A percentile compares a stretch with the other conserved stretches of the same genome.
These are phyloP conservation scores for Spizellomyces sp. DNA, from an alignment of 192 early-diverging fungal genomes.

Conservation along the genomic window DNA sequence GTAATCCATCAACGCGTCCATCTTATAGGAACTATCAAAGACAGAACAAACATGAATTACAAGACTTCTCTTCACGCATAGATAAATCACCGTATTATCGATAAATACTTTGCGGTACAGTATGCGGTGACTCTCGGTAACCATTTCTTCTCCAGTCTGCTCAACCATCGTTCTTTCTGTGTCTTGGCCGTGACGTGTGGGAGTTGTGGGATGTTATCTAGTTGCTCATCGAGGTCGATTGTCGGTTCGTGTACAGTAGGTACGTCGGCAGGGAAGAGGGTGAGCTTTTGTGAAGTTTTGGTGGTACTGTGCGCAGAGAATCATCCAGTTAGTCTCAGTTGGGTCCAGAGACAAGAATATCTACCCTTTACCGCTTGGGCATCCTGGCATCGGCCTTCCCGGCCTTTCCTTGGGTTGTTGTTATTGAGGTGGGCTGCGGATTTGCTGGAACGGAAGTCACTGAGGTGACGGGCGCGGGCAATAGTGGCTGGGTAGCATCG, in stretches of 20 bases:
- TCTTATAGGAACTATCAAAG: slow-evolving; percentile 54
- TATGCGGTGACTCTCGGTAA: slow-evolving; percentile 72
- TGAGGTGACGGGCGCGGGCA: no score
- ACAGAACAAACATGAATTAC: neutral
- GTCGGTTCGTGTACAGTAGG: neutral
- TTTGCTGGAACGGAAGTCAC: no score
- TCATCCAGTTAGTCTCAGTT: no score
- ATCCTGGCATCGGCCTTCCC: no score
- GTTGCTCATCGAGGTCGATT: slow-evolving; percentile 6
- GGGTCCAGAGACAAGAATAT: no score
- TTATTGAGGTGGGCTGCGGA: no score
- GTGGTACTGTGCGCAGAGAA: slow-evolving; percentile 63
- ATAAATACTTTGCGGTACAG: slow-evolving; percentile 68
- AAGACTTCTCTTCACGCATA: no score
- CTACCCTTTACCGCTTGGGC: no score
- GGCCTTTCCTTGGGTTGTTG: no score
- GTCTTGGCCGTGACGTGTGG: slow-evolving; percentile 42
- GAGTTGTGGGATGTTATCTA: slow-evolving; percentile 26
- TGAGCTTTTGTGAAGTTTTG: slow-evolving; percentile 91
- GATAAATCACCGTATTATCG: no score
- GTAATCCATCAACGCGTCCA: slow-evolving; percentile 56
- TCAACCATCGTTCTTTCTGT: slow-evolving; percentile 55
- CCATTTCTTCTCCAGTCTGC: slow-evolving; percentile 66
- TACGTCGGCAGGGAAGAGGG: slow-evolving; percentile 81
- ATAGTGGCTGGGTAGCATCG: no score